These are phyloP conservation scores for Kingdonia uniflora DNA, from an alignment of 164 flowering plant species.

Conservation along the genomic window DNA sequence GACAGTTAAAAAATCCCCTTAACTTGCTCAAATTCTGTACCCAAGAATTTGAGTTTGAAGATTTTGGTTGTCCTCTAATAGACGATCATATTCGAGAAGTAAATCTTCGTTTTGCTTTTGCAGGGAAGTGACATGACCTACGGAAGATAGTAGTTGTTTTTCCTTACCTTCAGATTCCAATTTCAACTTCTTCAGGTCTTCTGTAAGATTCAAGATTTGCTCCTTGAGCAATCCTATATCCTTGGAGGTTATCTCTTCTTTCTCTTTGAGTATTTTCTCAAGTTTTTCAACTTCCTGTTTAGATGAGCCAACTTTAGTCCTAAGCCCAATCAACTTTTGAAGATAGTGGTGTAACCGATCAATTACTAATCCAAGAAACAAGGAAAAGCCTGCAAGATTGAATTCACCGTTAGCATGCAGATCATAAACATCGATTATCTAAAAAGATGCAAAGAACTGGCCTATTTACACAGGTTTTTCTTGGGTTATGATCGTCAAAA, in stretches of 20 bases:
- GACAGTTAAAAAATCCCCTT: background rate
- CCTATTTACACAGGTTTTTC: too few relatives aligned
- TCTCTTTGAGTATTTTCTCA: constrained; percentile 36
- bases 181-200: constrained; percentile 52
- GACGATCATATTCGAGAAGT: constrained; percentile 83
- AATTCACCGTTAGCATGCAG: too few relatives aligned
- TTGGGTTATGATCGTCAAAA: too few relatives aligned
- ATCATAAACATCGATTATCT: too few relatives aligned
- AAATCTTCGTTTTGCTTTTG: constrained; percentile 89
- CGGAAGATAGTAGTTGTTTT: constrained; percentile 56
- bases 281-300: constrained; percentile 60
- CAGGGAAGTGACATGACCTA: constrained; percentile 64
- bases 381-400: constrained; percentile 53
- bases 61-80: constrained; percentile 83
- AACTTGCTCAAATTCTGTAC: constrained; percentile 19
- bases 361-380: constrained; percentile 77
- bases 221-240: constrained; percentile 44
- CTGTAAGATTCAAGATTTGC: constrained; percentile 36
- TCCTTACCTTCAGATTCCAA: constrained; percentile 59
- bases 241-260: constrained; percentile 47
- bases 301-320: constrained; percentile 34
- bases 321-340: constrained; percentile 38
- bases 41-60: constrained; percentile 58
- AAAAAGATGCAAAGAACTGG: too few relatives aligned
- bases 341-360: constrained; percentile 83